phyloP scores from a whole-genome alignment of 2,329 filamentous ascomycete species.

The Ophiosphaerella herpotricha region DNA sequence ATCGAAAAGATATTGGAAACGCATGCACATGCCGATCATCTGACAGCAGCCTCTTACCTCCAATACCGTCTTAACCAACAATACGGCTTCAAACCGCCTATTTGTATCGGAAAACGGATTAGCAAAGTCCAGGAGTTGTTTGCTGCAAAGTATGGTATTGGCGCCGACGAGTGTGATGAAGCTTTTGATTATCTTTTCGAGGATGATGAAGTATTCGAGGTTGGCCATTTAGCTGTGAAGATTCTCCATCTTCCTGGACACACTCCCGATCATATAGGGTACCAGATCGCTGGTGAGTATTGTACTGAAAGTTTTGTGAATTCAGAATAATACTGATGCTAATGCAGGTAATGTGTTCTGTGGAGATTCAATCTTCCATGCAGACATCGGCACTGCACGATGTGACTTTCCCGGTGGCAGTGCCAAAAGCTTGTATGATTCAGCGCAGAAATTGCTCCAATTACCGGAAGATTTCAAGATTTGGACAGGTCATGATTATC shows the following conservation, averaged over 20 bases:
- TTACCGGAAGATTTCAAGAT: conserved; percentile 36
- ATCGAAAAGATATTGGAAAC: conserved; percentile 64
- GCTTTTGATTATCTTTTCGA: conserved; percentile 61
- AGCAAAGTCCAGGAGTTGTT: conserved; percentile 57
- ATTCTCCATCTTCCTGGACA: conserved; percentile 64
- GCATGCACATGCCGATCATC: conserved; percentile 65
- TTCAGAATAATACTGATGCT: neutral
- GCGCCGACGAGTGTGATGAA: conserved; percentile 47
- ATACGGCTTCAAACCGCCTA: conserved; percentile 47
- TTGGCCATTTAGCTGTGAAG: conserved; percentile 54
- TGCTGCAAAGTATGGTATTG: conserved; percentile 54
- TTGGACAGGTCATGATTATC: conserved; percentile 45
- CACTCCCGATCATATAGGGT: conserved; percentile 65
- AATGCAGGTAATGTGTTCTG: conserved; percentile 38
- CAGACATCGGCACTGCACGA: conserved; percentile 40
- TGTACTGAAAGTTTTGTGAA: neutral
- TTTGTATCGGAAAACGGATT: conserved; percentile 64
- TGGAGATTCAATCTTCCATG: conserved; percentile 44
- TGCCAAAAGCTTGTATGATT: conserved; percentile 31
- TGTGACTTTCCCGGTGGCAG: conserved; percentile 45
- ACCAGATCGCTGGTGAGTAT: conserved; percentile 53
- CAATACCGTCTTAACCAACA: conserved; percentile 47
- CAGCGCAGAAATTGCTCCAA: conserved; percentile 30
- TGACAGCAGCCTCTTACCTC: conserved; percentile 64
- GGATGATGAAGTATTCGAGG: conserved; percentile 58